Evolutionary conservation across 192 early-diverging fungal genomes (phyloP), one percentile per base, ranked within the genome.

Genomic region (Gorgonomyces haynaldii): DNA sequence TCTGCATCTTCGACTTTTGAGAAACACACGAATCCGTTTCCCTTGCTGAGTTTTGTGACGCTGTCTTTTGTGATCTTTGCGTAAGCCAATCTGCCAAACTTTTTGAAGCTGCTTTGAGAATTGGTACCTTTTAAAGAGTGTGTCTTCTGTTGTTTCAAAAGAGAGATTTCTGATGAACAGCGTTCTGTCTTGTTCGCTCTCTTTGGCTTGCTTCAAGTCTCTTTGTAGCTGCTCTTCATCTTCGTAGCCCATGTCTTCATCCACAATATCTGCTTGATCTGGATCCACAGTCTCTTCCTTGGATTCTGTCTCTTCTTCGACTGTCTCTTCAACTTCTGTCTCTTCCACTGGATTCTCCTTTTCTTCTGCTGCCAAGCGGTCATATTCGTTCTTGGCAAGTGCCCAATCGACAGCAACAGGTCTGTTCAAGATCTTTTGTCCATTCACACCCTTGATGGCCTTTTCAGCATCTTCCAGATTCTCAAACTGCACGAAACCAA

Each of bases 1-100:
- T 81, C 75, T 1, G 89, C 88, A 50, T 83, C 81, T 21, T 66
- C 67, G 25, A 72, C 57, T 21, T 79, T 64, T 53, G 60, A 65
- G 68, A 87, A 95, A 66, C 88, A 88, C 23, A 93, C 87, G 61
- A 97, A 97, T 9, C 81, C 93, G n/a, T 91, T 91, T 17, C 93
- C 93, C 4, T 85, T 79, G 15, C 88, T 84, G n/a, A 77, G 72
- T 16, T 86, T 85, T 26, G 89, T 91, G 20, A 72, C 68, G 7
- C 69, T 62, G 53, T 95, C 91, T 55, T 79, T 78, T n/a, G 86
- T 89, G 37, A 95, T 77, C 20, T 79, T 65, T 49, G 76, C 82
- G 64, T 96, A 95, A 19, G 81, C 76, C 21, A 96, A 54, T 41
- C 64, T 45, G 2, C 86, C 86, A 72, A 82, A 89, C 16, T 61